Evolutionary conservation across 148 eudicot genomes (phyloP), one percentile per base, ranked within the genome.

Genomic region (Rhododendron henanense): DNA sequence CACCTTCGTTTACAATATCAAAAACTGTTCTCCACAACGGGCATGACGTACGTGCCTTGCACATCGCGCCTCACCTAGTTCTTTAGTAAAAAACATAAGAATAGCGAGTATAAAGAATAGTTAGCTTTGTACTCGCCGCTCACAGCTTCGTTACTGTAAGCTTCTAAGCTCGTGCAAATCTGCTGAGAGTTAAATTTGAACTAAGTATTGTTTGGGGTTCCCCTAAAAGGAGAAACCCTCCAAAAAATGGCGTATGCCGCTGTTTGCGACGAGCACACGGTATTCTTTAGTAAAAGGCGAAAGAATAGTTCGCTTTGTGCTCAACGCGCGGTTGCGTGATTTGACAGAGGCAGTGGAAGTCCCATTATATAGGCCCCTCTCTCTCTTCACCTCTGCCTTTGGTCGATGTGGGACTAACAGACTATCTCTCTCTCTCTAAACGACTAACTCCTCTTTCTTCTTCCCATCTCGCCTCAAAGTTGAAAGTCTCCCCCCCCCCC

Each of bases 261-360:
- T 82, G 18, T 15, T 45, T 82, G 85, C 82, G 35, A 6, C 83
- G 81, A 63, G 5, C 86, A 83, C 88, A 87, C 78, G 83, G 88
- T 83, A 87, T 83, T 87, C 85, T 87, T 83, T 87, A 87, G 89
- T 84, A 87, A 84, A 84, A 84, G 88, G 84, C 88, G 86, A 87
- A 87, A 87, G 86, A 87, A 84, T 78, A 87, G 80, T 87, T 87
- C 87, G 87, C 84, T 86, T 44, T 86, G 87, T 86, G 77, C 73
- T 79, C 83, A 78, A 78, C 50, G 77, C 87, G 25, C 76, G 83
- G 83, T 83, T 78, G 87, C 87, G 82, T 78, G 6, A 53, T 53
- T 53, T 13, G 19, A 3, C 57, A 53, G 0, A 0, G 5, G 1
- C 25, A 5, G 25, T 61, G 23, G 67, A 23, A 19, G 10, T 6